Evolutionary conservation across 2,329 filamentous ascomycete species (phyloP).

Genomic region (Exserohilum turcica): DNA sequence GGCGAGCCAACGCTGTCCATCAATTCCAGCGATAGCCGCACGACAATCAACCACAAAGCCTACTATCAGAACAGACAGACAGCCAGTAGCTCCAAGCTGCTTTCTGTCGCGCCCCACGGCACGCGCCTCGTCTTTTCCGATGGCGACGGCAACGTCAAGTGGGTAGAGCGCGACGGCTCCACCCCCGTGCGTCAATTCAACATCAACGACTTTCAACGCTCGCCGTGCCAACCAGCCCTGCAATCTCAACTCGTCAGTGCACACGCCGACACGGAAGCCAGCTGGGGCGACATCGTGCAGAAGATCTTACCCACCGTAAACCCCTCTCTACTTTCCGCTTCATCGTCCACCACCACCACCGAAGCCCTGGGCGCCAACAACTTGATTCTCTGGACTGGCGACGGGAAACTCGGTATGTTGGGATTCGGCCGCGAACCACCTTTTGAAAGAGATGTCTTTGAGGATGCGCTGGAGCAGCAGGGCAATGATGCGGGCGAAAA

Average conservation of each 20-base stretch:
- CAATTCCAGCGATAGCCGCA: constrained; percentile 37
- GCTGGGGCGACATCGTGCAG: constrained; percentile 68
- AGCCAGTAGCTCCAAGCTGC: constrained; percentile 76
- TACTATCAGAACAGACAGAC: constrained; percentile 74
- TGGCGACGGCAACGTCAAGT: constrained; percentile 81
- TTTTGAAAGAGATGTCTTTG: constrained; percentile 39
- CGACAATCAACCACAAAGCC: constrained; percentile 50
- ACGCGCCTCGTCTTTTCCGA: constrained; percentile 83
- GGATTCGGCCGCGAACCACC: constrained; percentile 48
- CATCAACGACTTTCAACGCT: constrained; percentile 54
- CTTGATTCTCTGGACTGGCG: constrained; percentile 85
- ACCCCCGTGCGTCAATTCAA: constrained; percentile 62
- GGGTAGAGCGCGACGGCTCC: constrained; percentile 83
- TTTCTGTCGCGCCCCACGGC: constrained; percentile 82
- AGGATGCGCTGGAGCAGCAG: constrained; percentile 44
- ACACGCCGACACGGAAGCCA: neutral
- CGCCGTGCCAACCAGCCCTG: neutral
- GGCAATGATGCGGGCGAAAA: constrained; percentile 45
- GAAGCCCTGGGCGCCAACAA: constrained; percentile 59
- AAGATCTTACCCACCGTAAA: constrained; percentile 69
- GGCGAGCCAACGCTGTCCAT: constrained; percentile 39
- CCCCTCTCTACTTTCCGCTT: constrained; percentile 32
- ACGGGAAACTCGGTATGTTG: constrained; percentile 74
- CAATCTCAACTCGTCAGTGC: constrained; percentile 3
- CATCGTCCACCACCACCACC: constrained; percentile 2